These are phyloP conservation scores for Zizania palustris DNA, from an alignment of 202 grass and related monocot species.

Conservation along the genomic window DNA sequence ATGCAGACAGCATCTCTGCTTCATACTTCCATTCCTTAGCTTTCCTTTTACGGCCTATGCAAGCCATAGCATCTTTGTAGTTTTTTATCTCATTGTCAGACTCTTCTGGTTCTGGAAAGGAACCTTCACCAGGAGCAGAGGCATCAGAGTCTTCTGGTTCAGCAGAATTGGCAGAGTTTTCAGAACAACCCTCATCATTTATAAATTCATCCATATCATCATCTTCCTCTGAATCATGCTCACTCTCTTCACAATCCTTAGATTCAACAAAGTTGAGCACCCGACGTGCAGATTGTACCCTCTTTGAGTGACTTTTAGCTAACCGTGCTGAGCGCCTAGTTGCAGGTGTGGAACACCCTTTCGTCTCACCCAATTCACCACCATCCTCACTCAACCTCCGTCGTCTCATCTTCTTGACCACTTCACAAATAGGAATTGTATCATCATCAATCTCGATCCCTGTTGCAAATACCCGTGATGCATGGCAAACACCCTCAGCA, in stretches of 20 bases:
- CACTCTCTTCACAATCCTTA: constrained; percentile 49
- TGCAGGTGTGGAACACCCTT: constrained; percentile 26
- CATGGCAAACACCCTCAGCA: not conserved
- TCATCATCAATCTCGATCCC: not conserved
- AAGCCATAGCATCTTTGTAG: constrained; percentile 48
- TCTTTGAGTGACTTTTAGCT: constrained; percentile 36
- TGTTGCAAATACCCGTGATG: not conserved
- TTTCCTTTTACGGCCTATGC: constrained; percentile 48
- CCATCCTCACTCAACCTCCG: not conserved
- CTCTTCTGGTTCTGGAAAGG: constrained; percentile 25
- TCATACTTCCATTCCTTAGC: constrained; percentile 59
- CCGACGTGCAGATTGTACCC: not conserved
- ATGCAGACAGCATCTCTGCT: constrained; percentile 67
- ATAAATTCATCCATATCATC: constrained; percentile 67
- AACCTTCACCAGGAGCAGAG: constrained; percentile 30
- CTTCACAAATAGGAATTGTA: constrained; percentile 39
- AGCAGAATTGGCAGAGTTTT: constrained; percentile 30
- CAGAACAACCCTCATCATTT: constrained; percentile 40
- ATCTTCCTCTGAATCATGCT: constrained; percentile 45
- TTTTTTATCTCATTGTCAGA: constrained; percentile 38
- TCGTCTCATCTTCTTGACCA: constrained; percentile 30
- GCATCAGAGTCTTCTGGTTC: constrained; percentile 17
- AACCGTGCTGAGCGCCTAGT: constrained; percentile 49
- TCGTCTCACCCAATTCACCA: not conserved
- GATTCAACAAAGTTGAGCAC: constrained; percentile 43